Evolutionary conservation across 371 early-diverging fungal species (phyloP).

Genomic region (Fennellomyces sp.): DNA sequence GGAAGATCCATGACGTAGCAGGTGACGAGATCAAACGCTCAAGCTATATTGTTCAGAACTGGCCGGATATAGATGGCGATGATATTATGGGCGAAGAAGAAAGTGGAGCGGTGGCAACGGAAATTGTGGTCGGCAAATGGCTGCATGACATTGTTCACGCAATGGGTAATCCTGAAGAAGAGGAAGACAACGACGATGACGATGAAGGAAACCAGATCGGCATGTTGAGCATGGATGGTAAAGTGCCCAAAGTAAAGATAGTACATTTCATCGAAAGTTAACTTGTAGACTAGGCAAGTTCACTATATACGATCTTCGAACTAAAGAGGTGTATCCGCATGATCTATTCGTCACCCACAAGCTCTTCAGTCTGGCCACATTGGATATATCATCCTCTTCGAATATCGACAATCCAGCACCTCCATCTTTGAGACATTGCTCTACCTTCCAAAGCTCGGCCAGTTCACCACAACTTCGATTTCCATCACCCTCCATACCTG

Average conservation of each 20-base stretch:
- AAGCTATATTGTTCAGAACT: conserved; percentile 43
- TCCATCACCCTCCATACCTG: conserved; percentile 16
- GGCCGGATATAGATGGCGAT: conserved; percentile 38
- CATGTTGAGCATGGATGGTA: conserved; percentile 68
- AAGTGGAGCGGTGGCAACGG: no score
- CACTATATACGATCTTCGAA: conserved; percentile 53
- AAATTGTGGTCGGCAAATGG: conserved; percentile 57
- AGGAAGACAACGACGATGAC: conserved; percentile 25
- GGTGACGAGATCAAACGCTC: conserved; percentile 31
- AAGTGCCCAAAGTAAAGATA: background rate
- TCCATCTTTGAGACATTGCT: background rate
- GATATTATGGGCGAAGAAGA: conserved; percentile 33
- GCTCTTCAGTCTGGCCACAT: conserved; percentile 60
- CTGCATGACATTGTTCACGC: conserved; percentile 11
- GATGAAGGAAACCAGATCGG: conserved; percentile 51
- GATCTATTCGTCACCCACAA: conserved; percentile 66
- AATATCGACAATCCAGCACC: conserved; percentile 2
- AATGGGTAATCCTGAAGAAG: background rate
- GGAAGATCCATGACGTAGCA: conserved; percentile 19
- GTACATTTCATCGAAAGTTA: no score
- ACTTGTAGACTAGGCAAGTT: conserved; percentile 41
- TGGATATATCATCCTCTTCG: conserved; percentile 31
- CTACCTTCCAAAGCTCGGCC: conserved; percentile 7
- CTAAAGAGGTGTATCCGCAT: conserved; percentile 44
- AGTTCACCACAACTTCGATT: conserved; percentile 22